Evolutionary conservation across 1,139 yeast genomes (phyloP).

Genomic region (Geotrichum aggregatum): DNA sequence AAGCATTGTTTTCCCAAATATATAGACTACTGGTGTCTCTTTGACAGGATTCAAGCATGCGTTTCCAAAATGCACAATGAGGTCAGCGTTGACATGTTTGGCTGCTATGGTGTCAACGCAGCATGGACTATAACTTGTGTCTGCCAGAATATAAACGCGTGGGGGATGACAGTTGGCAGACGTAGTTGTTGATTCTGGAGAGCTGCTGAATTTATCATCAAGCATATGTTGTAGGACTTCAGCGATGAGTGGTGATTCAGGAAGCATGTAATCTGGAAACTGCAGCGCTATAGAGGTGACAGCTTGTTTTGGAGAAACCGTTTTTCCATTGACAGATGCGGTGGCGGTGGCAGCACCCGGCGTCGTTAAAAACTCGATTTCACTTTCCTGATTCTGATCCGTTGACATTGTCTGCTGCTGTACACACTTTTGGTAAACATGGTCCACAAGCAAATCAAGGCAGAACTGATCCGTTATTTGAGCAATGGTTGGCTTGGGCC

Average conservation of each 20-base stretch:
- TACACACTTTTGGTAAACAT: constrained; percentile 29
- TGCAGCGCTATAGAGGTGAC: constrained; percentile 66
- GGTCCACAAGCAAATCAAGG: constrained; percentile 25
- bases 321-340: too few species aligned
- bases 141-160: constrained; percentile 56
- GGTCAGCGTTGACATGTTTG: constrained; percentile 80
- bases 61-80: constrained; percentile 90
- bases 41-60: constrained; percentile 78
- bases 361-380: not conserved
- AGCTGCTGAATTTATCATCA: constrained; percentile 21
- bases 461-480: constrained; percentile 41
- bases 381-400: constrained; percentile 38
- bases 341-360: not conserved
- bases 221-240: constrained; percentile 44
- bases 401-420: constrained; percentile 49
- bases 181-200: not conserved
- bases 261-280: constrained; percentile 77
- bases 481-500: constrained; percentile 37
- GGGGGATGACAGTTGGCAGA: constrained; percentile 13
- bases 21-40: constrained; percentile 67
- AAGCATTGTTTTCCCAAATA: constrained; percentile 53
- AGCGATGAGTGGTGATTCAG: constrained; percentile 72
- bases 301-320: constrained; percentile 28
- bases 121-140: constrained; percentile 91
- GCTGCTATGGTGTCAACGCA: constrained; percentile 98